Evolutionary conservation across 208 protist genomes (phyloP).

Genomic region (Acanthamoeba healyi): DNA sequence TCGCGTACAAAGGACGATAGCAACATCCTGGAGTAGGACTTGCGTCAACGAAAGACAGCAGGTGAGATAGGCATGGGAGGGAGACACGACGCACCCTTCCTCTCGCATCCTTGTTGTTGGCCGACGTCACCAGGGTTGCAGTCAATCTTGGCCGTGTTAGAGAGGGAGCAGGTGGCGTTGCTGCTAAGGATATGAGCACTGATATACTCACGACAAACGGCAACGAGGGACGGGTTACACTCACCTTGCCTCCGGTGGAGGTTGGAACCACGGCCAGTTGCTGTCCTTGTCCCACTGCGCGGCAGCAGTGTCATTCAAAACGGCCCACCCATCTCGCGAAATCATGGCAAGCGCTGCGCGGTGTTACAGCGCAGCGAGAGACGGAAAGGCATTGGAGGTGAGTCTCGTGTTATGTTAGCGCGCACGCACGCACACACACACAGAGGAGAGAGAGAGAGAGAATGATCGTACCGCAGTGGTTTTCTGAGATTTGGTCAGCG

Average conservation of each 20-base stretch:
- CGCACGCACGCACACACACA: too few relatives aligned
- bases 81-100: background rate
- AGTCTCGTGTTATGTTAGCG: too few relatives aligned
- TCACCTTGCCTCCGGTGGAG: background rate
- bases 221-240: background rate
- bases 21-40: background rate
- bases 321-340: constrained; percentile 23
- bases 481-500: background rate
- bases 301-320: constrained; percentile 25
- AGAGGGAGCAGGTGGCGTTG: background rate
- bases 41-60: background rate
- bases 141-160: background rate
- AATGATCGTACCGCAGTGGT: constrained; percentile 17
- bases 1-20: background rate
- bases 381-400: too few relatives aligned
- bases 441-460: too few relatives aligned
- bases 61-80: background rate
- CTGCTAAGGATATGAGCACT: background rate
- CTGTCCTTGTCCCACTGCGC: constrained; percentile 41
- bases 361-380: too few relatives aligned
- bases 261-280: constrained; percentile 34
- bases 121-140: constrained; percentile 24
- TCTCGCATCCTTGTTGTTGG: background rate
- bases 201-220: background rate
- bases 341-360: constrained; percentile 31